Evolutionary conservation across 192 early-diverging fungal genomes (phyloP).

Genomic region (Coemansia sp.): DNA sequence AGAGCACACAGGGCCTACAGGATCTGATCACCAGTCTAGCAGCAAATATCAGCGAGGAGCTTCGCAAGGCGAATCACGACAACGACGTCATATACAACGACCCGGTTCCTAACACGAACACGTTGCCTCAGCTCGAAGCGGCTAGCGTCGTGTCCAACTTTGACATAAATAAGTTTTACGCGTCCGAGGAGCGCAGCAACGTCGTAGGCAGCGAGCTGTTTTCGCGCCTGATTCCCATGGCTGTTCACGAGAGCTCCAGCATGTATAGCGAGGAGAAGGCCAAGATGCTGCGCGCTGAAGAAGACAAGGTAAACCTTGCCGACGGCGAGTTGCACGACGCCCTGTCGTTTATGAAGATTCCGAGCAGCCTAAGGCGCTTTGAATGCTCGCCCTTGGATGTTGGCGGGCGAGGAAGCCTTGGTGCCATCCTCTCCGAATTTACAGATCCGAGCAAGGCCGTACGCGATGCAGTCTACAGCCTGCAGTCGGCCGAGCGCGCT

Average conservation of each 20-base stretch:
- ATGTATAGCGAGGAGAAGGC: constrained; percentile 97
- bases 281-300: constrained; percentile 79
- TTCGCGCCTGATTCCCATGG: constrained; percentile 78
- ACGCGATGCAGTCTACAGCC: constrained; percentile 58
- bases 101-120: constrained; percentile 71
- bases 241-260: constrained; percentile 90
- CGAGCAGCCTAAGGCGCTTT: constrained; percentile 71
- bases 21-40: constrained; percentile 69
- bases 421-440: constrained; percentile 50
- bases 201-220: constrained; percentile 94
- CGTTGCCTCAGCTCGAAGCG: constrained; percentile 72
- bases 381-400: constrained; percentile 55
- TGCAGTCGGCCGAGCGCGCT: constrained; percentile 58
- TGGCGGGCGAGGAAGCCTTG: constrained; percentile 13
- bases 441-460: constrained; percentile 60
- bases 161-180: constrained; percentile 73
- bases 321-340: constrained; percentile 81
- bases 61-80: constrained; percentile 69
- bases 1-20: constrained; percentile 66
- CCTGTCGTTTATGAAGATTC: constrained; percentile 86
- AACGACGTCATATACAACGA: constrained; percentile 98
- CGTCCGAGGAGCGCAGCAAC: constrained; percentile 69
- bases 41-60: constrained; percentile 68
- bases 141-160: constrained; percentile 56
- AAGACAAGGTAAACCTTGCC: constrained; percentile 73